Evolutionary conservation across 2,329 filamentous ascomycete species (phyloP).

Genomic region (Pseudogymnoascus verrucosus): DNA sequence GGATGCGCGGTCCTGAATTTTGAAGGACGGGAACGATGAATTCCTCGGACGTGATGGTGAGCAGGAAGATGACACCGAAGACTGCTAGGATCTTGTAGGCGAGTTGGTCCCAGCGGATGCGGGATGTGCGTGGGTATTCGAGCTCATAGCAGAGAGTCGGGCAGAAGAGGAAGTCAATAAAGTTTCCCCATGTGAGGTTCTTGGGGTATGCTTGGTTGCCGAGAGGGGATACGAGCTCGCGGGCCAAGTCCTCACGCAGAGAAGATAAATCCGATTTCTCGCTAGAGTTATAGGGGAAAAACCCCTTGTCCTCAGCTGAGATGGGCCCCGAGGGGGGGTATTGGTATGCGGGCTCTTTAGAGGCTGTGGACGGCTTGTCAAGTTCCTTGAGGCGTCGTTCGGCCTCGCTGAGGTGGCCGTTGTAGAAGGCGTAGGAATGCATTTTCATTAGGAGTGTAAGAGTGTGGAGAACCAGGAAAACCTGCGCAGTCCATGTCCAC

Average conservation of each 20-base stretch:
- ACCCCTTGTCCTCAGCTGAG: constrained; percentile 15
- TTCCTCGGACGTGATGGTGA: constrained; percentile 86
- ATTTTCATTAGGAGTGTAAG: constrained; percentile 97
- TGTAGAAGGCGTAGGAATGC: constrained; percentile 98
- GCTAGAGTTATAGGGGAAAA: constrained; percentile 25
- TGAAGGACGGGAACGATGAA: constrained; percentile 87
- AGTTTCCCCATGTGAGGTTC: constrained; percentile 79
- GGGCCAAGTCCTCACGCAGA: constrained; percentile 78
- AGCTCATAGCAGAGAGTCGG: constrained; percentile 97
- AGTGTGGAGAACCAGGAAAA: constrained; percentile 86
- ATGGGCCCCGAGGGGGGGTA: constrained; percentile 49
- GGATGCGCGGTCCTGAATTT: constrained; percentile 54
- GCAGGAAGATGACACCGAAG: constrained; percentile 92
- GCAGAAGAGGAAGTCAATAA: constrained; percentile 78
- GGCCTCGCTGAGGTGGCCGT: constrained; percentile 85
- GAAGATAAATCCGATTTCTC: constrained; percentile 49
- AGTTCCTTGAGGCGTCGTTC: constrained; percentile 71
- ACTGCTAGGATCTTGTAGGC: constrained; percentile 80
- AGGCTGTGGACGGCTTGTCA: constrained; percentile 65
- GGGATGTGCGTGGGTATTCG: constrained; percentile 76
- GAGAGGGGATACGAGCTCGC: constrained; percentile 83
- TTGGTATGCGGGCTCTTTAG: constrained; percentile 62
- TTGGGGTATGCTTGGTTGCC: constrained; percentile 83
- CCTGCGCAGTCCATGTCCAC: constrained; percentile 97
- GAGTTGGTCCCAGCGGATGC: constrained; percentile 72